Base-by-base conservation (phyloP, 345 rosid genomes). In the Hypericum perforatum region DNA sequence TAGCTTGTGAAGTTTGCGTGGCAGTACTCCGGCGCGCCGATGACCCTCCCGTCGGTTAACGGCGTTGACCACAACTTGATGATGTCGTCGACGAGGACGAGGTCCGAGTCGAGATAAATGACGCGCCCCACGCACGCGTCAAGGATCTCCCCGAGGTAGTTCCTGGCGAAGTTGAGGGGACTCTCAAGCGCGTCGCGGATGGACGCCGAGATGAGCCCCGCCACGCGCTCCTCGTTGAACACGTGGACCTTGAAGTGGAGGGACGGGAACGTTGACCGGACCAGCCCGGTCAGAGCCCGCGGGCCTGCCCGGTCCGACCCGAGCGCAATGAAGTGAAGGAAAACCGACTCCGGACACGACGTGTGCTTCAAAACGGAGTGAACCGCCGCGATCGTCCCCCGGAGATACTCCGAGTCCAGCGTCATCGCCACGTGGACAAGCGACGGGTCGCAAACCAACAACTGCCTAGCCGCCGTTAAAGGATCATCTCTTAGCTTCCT, bases 101-200 rank as follows among this genome's bases (percentile, higher is more conserved):
- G 48, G 40, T 85, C 94, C 0, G 94, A 85, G 45, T 85, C 97
- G 0, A 89, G 70, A 46, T 89, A 82, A 0, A 89, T 79, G 48
- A 85, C 89, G 0, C 86, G 79, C 0, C 38, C 39, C 9, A 85
- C 58, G 13, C 77, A 73, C 0, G 83, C 53, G 0, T 74, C 77
- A 0, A 89, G 74, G 8, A 85, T 70, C 7, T 82, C 85, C 0
- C 82, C 78, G 14, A 89, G 68, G 63, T 85, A 85, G 54, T 53
- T 82, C 56, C 97, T 77, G 0, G 95, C 97, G 41, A 81, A 89
- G 22, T 89, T 89, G 60, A 82, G 59, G 0, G 97, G 97, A 45
- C 58, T 78, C 37, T 89, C 86, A 0, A 89, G 79, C 39, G 92
- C 97, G 41, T 61, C 76, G 0, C 92, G 59, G 43, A 85, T 75